Evolutionary conservation across 345 rosid genomes (phyloP), one percentile per base, ranked within the genome.

Genomic region (Nephelium lappaceum): DNA sequence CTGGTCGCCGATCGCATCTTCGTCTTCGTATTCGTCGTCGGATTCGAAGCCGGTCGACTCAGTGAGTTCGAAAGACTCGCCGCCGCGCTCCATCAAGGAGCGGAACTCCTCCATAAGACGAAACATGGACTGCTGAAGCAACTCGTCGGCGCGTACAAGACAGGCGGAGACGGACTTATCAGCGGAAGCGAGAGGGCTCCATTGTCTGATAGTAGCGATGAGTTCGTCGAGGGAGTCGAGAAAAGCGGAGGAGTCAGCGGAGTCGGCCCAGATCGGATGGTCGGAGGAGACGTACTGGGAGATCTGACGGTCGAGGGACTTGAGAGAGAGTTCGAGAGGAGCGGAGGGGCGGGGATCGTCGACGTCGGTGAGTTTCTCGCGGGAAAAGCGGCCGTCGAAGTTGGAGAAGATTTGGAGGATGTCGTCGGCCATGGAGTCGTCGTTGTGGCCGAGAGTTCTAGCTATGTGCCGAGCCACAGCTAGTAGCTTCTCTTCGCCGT

Each of bases 391-490:
- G 69, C 93, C 93, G 86, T 95, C 98, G 84, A 90, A 93, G 86
- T 80, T 92, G 71, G 98, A 93, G 87, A 92, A 91, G 82, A 93
- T 93, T 87, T 95, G 99, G 74, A 93, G 81, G 80, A 95, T 89
- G 82, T 95, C 98, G 70, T 93, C 97, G 16, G 98, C 91, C 91
- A 87, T 91, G 73, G 90, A 81, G 65, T 95, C 95, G 79, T 95
- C 95, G 78, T 92, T 90, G 63, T 88, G 91, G 83, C 99, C 99
- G 1, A 95, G 92, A 12, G 92, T 92, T 75, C 90, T 89, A 53
- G 99, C 99, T 63, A 95, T 95, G 88, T 95, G 98, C 38, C 98
- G 92, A 3, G 99, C 99, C 67, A 91, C 83, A 19, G 99, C 97
- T 0, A 92, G 84, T 74, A 95, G 73, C 86, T 92, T 95, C 85